Base-by-base conservation (phyloP, 192 early-diverging fungal genomes). In the Rhizoclosmatium sp. region DNA sequence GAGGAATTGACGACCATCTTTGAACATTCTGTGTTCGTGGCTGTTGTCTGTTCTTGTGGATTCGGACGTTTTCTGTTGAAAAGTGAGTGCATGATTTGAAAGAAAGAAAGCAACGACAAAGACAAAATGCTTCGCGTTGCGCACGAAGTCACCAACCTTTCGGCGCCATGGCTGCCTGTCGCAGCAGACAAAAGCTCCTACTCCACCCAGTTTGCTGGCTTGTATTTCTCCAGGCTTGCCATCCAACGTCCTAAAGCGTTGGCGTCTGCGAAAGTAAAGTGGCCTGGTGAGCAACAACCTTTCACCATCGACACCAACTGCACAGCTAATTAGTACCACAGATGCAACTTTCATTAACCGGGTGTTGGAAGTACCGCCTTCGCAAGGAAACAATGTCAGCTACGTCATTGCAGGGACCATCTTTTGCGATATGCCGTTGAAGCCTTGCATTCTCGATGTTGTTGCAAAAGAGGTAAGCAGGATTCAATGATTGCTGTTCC, bases 371-470 rank as follows among this genome's bases (percentile, higher is more conserved):
- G 88, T 97, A 9, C 88, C 87, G 21, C 81, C 86, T 0, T 87
- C 60, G 23, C 54, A 56, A n/a, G 54, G 54, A 9, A 56, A 56
- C 1, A 62, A 62, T 1, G 5, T 21, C 59, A 96, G 87, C 76
- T 86, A 96, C 9, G 82, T 96, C 61, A 75, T 75, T 75, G 72
- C 69, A 4, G 97, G 96, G 31, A 97, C 97, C 1, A 80, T 98
- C 9, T 99, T 94, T 80, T 87, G 94, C 41, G 96, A 99, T 16
- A 93, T 96, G 89, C 83, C 86, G 19, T 68, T 88, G 47, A 98
- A 98, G 79, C 96, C 97, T 47, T 96, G 94, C 82, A 94, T 98
- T 75, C 85, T 99, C 75, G 92, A 93, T 48, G 93, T 97, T 75
- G 87, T 98, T 3, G 90, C 93, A n/a, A 87, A 85, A 72, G 94